Conservation (phyloP, 139 green algal genomes). For the Dunaliella sp. region DNA sequence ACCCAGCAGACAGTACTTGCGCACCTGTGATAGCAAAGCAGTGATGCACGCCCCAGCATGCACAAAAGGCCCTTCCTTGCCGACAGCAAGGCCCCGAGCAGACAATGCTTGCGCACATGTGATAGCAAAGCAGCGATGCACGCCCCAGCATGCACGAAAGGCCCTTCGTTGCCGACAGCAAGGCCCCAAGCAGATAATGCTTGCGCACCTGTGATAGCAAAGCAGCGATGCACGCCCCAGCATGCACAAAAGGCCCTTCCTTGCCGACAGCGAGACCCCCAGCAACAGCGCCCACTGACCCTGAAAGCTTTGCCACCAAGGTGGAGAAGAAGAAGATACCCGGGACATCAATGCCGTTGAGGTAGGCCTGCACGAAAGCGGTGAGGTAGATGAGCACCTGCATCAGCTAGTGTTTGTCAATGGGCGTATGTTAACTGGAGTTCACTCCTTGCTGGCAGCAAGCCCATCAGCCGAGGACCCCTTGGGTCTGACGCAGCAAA, state of each 20-base stretch:
- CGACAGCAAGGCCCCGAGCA: conserved; percentile 72
- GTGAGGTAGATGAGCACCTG: too few relatives aligned
- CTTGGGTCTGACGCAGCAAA: too few relatives aligned
- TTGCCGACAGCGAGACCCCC: conserved; percentile 80
- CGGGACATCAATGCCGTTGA: conserved; percentile 81
- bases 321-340: conserved; percentile 70
- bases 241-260: conserved; percentile 85
- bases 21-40: conserved; percentile 48
- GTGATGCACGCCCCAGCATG: conserved; percentile 72
- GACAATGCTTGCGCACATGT: conserved; percentile 49
- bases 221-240: conserved; percentile 64
- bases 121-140: conserved; percentile 59
- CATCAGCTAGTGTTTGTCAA: too few relatives aligned
- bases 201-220: conserved; percentile 49
- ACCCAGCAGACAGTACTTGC: conserved; percentile 52
- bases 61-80: conserved; percentile 84
- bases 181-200: conserved; percentile 56
- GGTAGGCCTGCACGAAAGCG: conserved; percentile 61
- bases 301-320: conserved; percentile 64
- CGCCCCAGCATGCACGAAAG: conserved; percentile 77
- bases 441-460: too few relatives aligned
- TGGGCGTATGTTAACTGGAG: too few relatives aligned
- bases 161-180: conserved; percentile 82
- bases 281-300: conserved; percentile 63
- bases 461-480: too few relatives aligned